Evolutionary conservation across 371 early-diverging fungal species (phyloP), one percentile per base, ranked within the genome.

Genomic region (Mortierella sp.): DNA sequence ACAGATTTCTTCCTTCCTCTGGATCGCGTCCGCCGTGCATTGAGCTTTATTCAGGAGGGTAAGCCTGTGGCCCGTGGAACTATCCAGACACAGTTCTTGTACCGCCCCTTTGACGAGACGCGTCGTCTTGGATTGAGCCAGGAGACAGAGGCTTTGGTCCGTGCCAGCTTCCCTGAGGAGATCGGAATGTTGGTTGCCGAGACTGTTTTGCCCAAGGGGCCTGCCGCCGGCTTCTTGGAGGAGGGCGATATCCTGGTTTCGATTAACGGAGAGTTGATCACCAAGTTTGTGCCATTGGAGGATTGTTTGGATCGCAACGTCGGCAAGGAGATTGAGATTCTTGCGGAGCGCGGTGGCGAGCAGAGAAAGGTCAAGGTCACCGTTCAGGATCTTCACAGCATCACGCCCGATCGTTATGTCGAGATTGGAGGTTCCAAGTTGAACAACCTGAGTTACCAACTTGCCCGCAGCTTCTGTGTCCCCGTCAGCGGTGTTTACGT

Each of bases 1-100:
- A 96, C 98, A 3, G 96, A 96, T 81, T 98, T 97, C 91, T 98
- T 96, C 86, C 93, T 98, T 73, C 98, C 98, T 19, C 84, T 97
- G 69, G 92, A 93, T 75, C 93, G 98, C 75, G 95, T 98, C 19
- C 93, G 92, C 73, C 91, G 96, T 34, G 97, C 98, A 19, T 84
- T 98, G 69, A 88, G 89, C 5, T 92, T 90, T 78, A 88, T 98
- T 77, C 94, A 93, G 77, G 87, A 88, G 53, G 95, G 92, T 21
- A 77, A 90, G 79, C 76, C 78, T 24, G 97, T 98, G 11, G 92
- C 96, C 0, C 91, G 99, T 57, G 99, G 99, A 9, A 97, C 97
- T 24, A 93, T 98, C 53, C 98, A 97, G 88, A 91, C 94, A 0
- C 95, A 96, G 85, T 96, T 95, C 75, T 84, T 91, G 92, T 93